Percentiles rank a stretch among this genome's conserved stretches.
phyloP scores from a whole-genome alignment of 2,329 filamentous ascomycete genomes.

The Albifimbria verrucaria region DNA sequence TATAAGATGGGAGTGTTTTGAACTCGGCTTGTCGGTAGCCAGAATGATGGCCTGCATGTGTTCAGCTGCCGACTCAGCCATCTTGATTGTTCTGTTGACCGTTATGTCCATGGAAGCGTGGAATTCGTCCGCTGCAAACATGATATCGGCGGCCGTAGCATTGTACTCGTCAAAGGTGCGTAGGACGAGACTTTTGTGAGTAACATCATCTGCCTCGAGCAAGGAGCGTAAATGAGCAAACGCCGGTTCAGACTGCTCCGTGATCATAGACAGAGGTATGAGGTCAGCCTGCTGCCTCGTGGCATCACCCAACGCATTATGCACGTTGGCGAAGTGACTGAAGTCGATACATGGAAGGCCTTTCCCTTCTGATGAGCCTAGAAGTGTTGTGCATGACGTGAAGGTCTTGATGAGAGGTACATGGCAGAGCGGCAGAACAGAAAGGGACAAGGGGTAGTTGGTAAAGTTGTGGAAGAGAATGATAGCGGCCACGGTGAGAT shows the following conservation, averaged over 20 bases:
- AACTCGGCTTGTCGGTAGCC: too few relatives aligned
- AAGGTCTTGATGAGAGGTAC: constrained; percentile 65
- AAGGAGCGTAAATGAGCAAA: neutral
- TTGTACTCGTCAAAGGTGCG: neutral
- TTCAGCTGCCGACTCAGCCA: neutral
- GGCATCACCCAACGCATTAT: neutral
- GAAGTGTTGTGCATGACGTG: too few relatives aligned
- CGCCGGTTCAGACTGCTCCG: neutral
- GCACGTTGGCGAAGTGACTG: neutral
- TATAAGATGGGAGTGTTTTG: neutral
- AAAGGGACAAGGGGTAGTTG: constrained; percentile 56
- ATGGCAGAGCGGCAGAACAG: constrained; percentile 66
- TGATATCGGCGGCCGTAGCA: neutral
- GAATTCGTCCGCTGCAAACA: neutral
- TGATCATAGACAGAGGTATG: neutral
- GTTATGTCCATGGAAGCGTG: neutral
- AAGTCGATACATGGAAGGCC: neutral
- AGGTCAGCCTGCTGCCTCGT: neutral
- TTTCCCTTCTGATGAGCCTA: too few relatives aligned
- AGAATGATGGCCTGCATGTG: neutral
- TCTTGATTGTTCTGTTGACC: neutral
- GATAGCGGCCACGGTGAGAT: constrained; percentile 56
- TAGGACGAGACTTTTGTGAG: neutral
- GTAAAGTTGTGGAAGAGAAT: constrained; percentile 61
- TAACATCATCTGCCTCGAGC: neutral